Evolutionary conservation across 108 stramenopile species (phyloP), one percentile per base, ranked within the genome.

Genomic region (Schizochytrium sp.): DNA sequence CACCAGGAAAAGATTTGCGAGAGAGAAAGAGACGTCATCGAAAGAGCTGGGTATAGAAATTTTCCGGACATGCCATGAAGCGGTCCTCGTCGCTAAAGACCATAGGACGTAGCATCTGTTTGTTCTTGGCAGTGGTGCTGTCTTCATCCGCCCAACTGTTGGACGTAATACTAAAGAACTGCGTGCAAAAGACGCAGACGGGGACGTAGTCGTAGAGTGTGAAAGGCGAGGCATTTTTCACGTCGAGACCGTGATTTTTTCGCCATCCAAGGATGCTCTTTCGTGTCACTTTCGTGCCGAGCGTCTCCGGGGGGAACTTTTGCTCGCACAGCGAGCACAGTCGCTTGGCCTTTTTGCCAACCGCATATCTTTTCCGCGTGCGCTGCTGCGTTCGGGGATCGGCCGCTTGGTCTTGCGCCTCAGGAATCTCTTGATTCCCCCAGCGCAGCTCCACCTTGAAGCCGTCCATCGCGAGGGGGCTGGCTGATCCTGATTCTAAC

Each of bases 141-240:
- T 23, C 21, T 59, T 59, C 58, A 59, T 23, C 21, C 19, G 21
- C 28, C 2, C 28, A 18, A n/a, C 72, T 72, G 23, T 41, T 23
- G 34, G 72, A 23, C 18, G 76, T 25, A 16, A 34, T 5, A 28
- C 6, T 23, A 45, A 83, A 83, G 76, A 83, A 83, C 76, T 83
- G 76, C 45, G 76, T 28, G 76, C 76, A 83, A 53, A 83, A 83
- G 0, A 47, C n/a, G 76, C 76, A 83, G 43, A 83, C 76, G 19
- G 76, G 76, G 51, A 83, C 76, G 23, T 83, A 83, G 76, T 83
- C 76, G 76, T 83, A 83, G 5, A 83, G 51, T 6, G 76, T 83
- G 23, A 53, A 83, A 6, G 76, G 76, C 1, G 48, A 53, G 51
- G 51, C 76, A 23, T 83, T 83, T 23, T 83, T 83, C 76, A 83